These are phyloP conservation scores for Talaromyces sp. DNA, from an alignment of 2,329 filamentous ascomycete species.

Conservation along the genomic window DNA sequence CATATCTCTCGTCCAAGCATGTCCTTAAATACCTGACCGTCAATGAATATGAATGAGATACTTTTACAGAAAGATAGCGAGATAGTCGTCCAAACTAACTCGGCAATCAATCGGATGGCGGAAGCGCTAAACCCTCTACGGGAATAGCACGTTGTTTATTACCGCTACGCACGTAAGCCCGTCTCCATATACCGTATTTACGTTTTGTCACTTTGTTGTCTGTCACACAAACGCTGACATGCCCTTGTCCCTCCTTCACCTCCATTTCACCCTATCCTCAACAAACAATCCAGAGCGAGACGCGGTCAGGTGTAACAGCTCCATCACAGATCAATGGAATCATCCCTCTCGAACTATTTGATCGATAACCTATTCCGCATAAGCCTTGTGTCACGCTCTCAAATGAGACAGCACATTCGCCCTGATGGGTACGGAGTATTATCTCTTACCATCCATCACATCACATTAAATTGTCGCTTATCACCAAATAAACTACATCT, in stretches of 20 bases:
- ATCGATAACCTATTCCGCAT: not conserved
- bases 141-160: conserved; percentile 1
- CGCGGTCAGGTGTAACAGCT: not conserved
- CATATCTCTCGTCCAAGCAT: not conserved
- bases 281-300: not conserved
- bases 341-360: not conserved
- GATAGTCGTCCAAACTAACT: conserved; percentile 11
- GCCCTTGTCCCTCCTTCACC: not conserved
- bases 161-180: not conserved
- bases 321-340: not conserved
- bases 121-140: not conserved
- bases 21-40: not conserved
- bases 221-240: not conserved
- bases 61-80: not conserved
- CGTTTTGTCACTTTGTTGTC: not conserved
- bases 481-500: not conserved
- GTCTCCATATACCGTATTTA: not conserved
- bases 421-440: not conserved
- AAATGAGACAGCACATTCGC: not conserved
- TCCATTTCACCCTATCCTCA: not conserved
- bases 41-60: too few species aligned
- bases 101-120: conserved; percentile 1
- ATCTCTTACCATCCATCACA: not conserved
- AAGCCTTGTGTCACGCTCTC: not conserved
- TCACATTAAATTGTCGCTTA: not conserved